phyloP scores from a whole-genome alignment of 257 asterid species.

The Solanum lignicaule region DNA sequence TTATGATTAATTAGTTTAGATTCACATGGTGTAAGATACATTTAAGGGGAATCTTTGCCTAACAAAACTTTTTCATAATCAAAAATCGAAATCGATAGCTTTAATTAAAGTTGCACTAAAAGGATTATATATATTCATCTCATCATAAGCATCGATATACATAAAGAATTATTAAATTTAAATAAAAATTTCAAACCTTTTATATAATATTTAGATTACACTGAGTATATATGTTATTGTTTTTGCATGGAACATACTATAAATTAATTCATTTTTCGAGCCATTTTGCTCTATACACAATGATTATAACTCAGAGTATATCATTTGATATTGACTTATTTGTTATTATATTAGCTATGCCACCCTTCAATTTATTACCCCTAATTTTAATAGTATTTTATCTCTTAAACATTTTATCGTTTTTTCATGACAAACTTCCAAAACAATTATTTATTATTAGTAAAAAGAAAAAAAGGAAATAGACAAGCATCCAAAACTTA shows the following conservation, averaged over 20 bases:
- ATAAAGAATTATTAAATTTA: background rate
- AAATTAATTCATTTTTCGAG: background rate
- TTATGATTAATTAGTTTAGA: background rate
- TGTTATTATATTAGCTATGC: background rate
- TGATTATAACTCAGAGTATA: background rate
- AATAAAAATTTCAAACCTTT: too few relatives aligned
- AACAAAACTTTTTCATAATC: accelerated
- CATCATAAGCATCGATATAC: background rate
- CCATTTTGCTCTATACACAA: background rate
- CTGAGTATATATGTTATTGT: background rate
- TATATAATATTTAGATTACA: background rate
- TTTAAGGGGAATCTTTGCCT: accelerated
- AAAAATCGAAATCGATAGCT: accelerated
- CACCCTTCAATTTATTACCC: background rate
- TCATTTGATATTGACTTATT: background rate
- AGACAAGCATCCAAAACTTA: background rate
- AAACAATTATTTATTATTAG: background rate
- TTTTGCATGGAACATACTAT: background rate
- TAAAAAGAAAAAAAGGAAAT: background rate
- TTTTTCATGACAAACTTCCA: background rate
- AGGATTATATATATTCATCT: background rate
- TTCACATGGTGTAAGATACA: accelerated
- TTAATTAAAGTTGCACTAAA: accelerated
- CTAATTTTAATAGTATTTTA: background rate
- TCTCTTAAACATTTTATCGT: background rate